phyloP scores from a whole-genome alignment of 495 filamentous ascomycete species.

The Tuber melanosporum region DNA sequence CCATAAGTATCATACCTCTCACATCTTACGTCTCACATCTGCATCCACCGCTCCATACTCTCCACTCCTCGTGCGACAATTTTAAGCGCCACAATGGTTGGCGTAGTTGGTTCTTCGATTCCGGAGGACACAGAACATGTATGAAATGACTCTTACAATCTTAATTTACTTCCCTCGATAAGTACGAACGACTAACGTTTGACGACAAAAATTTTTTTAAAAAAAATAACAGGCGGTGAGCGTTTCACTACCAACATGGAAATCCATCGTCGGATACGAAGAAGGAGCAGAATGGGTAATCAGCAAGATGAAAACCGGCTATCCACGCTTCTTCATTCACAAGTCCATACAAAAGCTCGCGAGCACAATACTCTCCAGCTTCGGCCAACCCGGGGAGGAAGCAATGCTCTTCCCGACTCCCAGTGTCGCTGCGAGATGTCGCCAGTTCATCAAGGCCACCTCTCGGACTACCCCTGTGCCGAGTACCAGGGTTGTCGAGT shows the following conservation, averaged over 20 bases:
- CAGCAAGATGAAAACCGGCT: conserved; percentile 78
- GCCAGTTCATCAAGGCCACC: conserved; percentile 60
- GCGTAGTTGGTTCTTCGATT: conserved; percentile 52
- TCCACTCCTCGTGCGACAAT: not conserved
- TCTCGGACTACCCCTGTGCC: conserved; percentile 47
- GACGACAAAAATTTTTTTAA: conserved; percentile 14
- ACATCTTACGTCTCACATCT: not conserved
- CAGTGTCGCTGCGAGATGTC: conserved; percentile 60
- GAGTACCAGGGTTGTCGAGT: conserved; percentile 59
- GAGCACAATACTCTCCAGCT: conserved; percentile 56
- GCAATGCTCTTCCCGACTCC: conserved; percentile 76
- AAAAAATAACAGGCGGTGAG: conserved; percentile 68
- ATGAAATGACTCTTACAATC: conserved; percentile 36
- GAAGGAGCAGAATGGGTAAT: conserved; percentile 84
- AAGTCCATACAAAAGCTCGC: conserved; percentile 70
- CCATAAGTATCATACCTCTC: not conserved
- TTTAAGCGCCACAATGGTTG: conserved; percentile 14
- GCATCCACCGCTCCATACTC: not conserved
- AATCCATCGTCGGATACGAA: conserved; percentile 81
- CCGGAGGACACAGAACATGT: conserved; percentile 58
- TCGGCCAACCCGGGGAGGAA: conserved; percentile 57
- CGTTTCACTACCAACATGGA: conserved; percentile 93
- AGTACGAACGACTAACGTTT: conserved; percentile 12
- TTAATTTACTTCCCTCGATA: conserved; percentile 1
- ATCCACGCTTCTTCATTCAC: conserved; percentile 89